Evolutionary conservation across 2,329 filamentous ascomycete genomes (phyloP).

Genomic region (Microsporum canis): DNA sequence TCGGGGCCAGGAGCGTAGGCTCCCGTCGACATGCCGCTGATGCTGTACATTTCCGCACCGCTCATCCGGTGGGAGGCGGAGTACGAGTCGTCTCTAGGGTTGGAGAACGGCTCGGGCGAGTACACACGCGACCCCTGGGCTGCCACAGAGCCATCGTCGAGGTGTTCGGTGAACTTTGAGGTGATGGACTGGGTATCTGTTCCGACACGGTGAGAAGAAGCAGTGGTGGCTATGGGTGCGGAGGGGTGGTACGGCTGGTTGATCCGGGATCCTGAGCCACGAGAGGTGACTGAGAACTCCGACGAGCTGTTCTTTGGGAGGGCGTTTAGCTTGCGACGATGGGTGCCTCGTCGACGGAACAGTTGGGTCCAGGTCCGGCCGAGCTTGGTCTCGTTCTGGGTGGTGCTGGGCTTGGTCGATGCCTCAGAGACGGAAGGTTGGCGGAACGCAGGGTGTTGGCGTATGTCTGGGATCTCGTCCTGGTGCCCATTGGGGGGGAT

Average conservation of each 20-base stretch:
- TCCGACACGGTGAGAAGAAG: constrained; percentile 18
- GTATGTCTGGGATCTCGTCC: constrained; percentile 27
- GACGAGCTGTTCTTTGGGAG: constrained; percentile 42
- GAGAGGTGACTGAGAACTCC: constrained; percentile 84
- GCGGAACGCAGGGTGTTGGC: constrained; percentile 40
- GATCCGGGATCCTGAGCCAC: constrained; percentile 65
- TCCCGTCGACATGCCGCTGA: constrained; percentile 6
- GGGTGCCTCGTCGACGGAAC: constrained; percentile 53
- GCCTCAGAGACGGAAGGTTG: constrained; percentile 41
- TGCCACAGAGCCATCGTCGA: constrained; percentile 64
- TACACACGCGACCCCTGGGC: constrained; percentile 71
- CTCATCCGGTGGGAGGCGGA: constrained; percentile 9
- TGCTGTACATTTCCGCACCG: constrained; percentile 6
- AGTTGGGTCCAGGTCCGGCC: constrained; percentile 54
- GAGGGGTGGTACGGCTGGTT: constrained; percentile 33
- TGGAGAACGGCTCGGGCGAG: constrained; percentile 54
- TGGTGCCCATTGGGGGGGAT: constrained; percentile 32
- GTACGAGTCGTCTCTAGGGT: constrained; percentile 18
- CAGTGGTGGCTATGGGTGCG: background rate
- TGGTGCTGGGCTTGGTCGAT: constrained; percentile 32
- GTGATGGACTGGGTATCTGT: constrained; percentile 62
- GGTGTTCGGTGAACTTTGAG: constrained; percentile 84
- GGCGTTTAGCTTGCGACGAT: constrained; percentile 44
- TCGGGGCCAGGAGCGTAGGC: constrained; percentile 33
- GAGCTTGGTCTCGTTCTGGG: constrained; percentile 33